Evolutionary conservation across 495 filamentous ascomycete genomes (phyloP).

Genomic region (Zalerion maritima): DNA sequence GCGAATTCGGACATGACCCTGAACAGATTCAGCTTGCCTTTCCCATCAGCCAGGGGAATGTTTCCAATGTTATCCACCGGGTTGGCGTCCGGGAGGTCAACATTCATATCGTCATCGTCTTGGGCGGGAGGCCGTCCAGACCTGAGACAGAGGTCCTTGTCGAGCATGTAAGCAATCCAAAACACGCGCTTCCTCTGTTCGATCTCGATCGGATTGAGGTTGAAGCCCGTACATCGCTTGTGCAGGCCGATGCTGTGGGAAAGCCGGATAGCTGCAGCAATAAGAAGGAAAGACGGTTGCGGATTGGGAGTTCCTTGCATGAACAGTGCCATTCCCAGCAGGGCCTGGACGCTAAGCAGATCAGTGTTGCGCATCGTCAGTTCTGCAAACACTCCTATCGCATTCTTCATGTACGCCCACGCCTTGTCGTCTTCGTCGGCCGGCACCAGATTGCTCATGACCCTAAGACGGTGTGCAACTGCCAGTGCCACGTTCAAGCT

Average conservation of each 20-base stretch:
- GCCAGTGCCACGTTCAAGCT: constrained; percentile 89
- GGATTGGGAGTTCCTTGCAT: constrained; percentile 95
- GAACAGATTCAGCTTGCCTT: constrained; percentile 87
- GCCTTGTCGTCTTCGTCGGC: constrained; percentile 85
- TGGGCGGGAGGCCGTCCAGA: constrained; percentile 87
- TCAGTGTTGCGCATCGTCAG: constrained; percentile 93
- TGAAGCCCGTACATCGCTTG: constrained; percentile 81
- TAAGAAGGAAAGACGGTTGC: constrained; percentile 84
- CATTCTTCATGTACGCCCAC: constrained; percentile 93
- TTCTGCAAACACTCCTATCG: constrained; percentile 81
- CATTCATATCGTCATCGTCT: constrained; percentile 97
- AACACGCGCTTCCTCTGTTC: constrained; percentile 95
- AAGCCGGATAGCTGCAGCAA: constrained; percentile 82
- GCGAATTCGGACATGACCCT: constrained; percentile 81
- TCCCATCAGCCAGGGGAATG: constrained; percentile 79
- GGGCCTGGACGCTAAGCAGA: constrained; percentile 86
- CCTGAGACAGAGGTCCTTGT: constrained; percentile 89
- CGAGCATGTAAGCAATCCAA: constrained; percentile 93
- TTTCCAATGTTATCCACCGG: constrained; percentile 86
- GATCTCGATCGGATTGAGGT: constrained; percentile 75
- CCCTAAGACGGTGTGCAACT: constrained; percentile 76
- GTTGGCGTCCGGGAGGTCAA: constrained; percentile 83
- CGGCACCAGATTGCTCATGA: constrained; percentile 88
- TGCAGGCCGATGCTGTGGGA: constrained; percentile 92
- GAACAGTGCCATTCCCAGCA: constrained; percentile 91